phyloP scores from a whole-genome alignment of 2,329 filamentous ascomycete species.

The Hymenoscyphus fructigenus region DNA sequence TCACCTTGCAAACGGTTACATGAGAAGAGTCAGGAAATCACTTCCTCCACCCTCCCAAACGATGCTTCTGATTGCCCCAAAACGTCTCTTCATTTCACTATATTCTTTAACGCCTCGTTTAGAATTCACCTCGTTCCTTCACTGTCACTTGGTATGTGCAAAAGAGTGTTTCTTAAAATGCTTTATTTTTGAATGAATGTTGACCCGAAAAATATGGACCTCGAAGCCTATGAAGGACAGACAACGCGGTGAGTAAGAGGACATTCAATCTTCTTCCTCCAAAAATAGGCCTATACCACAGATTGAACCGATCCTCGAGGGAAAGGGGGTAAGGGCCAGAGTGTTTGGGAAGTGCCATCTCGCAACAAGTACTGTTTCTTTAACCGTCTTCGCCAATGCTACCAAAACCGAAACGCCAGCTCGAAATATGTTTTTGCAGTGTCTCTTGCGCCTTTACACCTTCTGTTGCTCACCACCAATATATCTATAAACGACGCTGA shows the following conservation, averaged over 20 bases:
- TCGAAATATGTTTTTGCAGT: neutral
- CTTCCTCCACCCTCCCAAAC: too few species aligned
- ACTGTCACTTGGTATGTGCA: too few species aligned
- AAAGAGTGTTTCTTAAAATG: too few species aligned
- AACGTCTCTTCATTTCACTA: too few species aligned
- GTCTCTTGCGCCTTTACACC: neutral
- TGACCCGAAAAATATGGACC: slow-evolving; percentile 68
- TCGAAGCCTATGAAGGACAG: slow-evolving; percentile 57
- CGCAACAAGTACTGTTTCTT: neutral
- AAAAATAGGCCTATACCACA: slow-evolving; percentile 82
- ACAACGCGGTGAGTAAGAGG: slow-evolving; percentile 70
- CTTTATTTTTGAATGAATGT: slow-evolving; percentile 42
- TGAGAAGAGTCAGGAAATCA: too few species aligned
- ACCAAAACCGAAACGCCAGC: neutral
- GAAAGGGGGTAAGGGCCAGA: slow-evolving; percentile 69
- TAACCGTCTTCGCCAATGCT: neutral
- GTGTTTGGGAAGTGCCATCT: slow-evolving; percentile 66
- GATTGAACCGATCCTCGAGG: slow-evolving; percentile 43
- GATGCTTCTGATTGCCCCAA: too few species aligned
- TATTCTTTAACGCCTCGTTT: too few species aligned
- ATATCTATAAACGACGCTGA: slow-evolving; percentile 78
- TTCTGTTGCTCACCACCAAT: slow-evolving; percentile 42
- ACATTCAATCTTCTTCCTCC: slow-evolving; percentile 69
- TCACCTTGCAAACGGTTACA: too few species aligned
- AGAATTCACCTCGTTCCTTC: too few species aligned